These are phyloP conservation scores for Malus orientalis DNA, from an alignment of 306 rosid genomes.

Conservation along the genomic window DNA sequence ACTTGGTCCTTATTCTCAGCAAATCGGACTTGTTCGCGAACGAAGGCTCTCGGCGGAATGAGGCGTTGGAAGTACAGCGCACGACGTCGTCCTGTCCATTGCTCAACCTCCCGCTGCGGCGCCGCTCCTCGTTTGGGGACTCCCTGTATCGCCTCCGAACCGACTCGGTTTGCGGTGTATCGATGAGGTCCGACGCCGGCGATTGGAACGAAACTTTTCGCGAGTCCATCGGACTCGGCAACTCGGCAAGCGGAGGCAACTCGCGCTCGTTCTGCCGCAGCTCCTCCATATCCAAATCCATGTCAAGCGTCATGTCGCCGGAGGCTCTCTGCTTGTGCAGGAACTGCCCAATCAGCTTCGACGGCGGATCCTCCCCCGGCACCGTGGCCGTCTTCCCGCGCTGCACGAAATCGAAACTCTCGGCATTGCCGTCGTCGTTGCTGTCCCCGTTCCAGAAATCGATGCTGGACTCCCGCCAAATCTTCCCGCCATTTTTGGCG, in stretches of 20 bases:
- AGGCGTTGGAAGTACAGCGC: conserved; percentile 65
- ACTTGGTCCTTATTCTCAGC: conserved; percentile 47
- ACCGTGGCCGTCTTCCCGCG: conserved; percentile 21
- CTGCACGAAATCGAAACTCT: conserved; percentile 39
- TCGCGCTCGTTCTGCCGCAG: conserved; percentile 25
- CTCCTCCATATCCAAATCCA: conserved; percentile 97
- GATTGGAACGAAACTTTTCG: conserved; percentile 56
- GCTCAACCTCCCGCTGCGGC: not conserved
- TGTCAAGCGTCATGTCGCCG: conserved; percentile 62
- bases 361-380: conserved; percentile 69
- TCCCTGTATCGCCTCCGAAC: conserved; percentile 47
- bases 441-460: conserved; percentile 37
- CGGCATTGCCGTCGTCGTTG: not conserved
- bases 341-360: conserved; percentile 62
- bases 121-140: conserved; percentile 7
- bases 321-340: conserved; percentile 68
- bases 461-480: conserved; percentile 56
- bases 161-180: conserved; percentile 18
- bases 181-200: conserved; percentile 9
- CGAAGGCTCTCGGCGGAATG: conserved; percentile 45
- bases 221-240: conserved; percentile 29
- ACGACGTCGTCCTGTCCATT: conserved; percentile 39
- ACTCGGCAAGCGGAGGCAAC: conserved; percentile 48
- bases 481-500: not conserved
- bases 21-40: conserved; percentile 35